Base-by-base conservation (phyloP, 306 rosid genomes). In the Amphicarpaea edgeworthii region DNA sequence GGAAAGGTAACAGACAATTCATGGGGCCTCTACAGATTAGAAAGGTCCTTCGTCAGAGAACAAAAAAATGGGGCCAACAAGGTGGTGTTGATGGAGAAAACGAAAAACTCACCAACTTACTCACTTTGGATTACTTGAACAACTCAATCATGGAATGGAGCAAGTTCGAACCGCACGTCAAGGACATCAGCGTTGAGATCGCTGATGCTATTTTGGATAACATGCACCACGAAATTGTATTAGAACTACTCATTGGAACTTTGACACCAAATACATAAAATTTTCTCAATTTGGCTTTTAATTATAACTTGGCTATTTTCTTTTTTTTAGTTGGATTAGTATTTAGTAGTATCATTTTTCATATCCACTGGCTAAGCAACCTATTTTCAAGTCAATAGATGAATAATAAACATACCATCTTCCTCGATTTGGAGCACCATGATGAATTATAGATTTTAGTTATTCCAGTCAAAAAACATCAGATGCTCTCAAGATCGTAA, bases 191-290 rank as follows among this genome's bases (percentile, higher is more conserved):
- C 30, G 11, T 72, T 32, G 85, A 90, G 82, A 81, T 90, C 61
- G 86, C 86, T n/a, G 90, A 88, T 58, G 60, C 83, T 47, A 75
- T 93, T 78, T 81, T 89, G 60, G 87, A 87, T 40, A 76, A 78
- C 58, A 78, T 93, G 19, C 45, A 71, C 24, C 17, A 72, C 19
- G 96, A 88, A 46, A 76, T 85, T 78, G 78, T 86, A 16, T 61
- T 61, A 26, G 87, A 89, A 77, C 23, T 82, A 77, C 23, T 82
- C 12, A 50, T 16, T 73, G 81, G 46, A 45, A 65, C 77, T 49
- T 17, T 21, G 8, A 38, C 64, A 61, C 59, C 70, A 50, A 34
- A n/a, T 1, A 41, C 9, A 20, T 68, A 21, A 19, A 50, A 50
- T 11, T 70, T 47, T 4, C 12, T 37, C 50, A 70, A 32, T 30